These are phyloP conservation scores for Chlorella sp. DNA, from an alignment of 139 green algal genomes.

Conservation along the genomic window DNA sequence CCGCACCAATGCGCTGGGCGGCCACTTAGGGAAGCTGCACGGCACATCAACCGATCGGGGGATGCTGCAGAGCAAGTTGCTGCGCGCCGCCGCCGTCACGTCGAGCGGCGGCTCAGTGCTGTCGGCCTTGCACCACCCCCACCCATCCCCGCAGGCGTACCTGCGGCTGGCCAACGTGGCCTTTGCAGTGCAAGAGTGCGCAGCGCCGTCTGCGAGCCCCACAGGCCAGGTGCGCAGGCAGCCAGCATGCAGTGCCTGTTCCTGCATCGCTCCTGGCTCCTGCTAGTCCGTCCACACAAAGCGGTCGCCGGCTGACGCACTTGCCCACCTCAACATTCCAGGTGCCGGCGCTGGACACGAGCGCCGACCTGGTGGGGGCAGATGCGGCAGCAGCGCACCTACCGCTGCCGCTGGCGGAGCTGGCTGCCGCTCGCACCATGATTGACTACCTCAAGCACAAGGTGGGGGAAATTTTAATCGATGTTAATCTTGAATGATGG, in stretches of 20 bases:
- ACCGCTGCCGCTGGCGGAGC: conserved; percentile 11
- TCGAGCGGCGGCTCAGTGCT: background rate
- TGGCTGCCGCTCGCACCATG: background rate
- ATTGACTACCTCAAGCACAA: conserved; percentile 25
- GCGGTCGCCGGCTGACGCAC: no score
- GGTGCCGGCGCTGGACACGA: conserved; percentile 37
- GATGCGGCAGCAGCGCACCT: background rate
- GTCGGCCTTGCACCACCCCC: background rate
- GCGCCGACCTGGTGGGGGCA: conserved; percentile 16
- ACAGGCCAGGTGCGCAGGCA: conserved; percentile 18
- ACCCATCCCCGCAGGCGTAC: conserved; percentile 24
- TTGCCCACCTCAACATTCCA: no score
- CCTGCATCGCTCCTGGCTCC: no score
- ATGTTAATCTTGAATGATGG: no score
- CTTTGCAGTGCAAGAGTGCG: conserved; percentile 36
- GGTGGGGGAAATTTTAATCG: no score
- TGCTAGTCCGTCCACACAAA: no score
- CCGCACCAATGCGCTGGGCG: background rate
- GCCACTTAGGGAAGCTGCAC: no score
- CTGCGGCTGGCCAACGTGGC: conserved; percentile 31
- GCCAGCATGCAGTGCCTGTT: no score
- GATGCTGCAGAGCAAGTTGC: no score
- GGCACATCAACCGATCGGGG: no score
- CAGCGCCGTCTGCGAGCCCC: conserved; percentile 14
- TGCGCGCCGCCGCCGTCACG: no score